phyloP scores from a whole-genome alignment of 345 rosid genomes.

The Euphorbia peplus region DNA sequence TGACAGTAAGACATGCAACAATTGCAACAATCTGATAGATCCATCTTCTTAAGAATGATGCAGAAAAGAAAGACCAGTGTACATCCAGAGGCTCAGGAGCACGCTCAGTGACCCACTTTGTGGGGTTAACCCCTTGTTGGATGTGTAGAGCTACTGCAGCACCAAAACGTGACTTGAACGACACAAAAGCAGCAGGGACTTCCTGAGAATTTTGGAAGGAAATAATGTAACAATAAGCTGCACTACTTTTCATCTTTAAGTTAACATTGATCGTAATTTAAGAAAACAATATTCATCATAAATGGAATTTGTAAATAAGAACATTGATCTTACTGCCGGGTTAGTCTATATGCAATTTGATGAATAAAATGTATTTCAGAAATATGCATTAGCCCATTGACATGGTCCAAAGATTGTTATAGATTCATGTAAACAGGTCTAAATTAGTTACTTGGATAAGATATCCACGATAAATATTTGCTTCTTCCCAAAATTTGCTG shows the following conservation, averaged over 20 bases:
- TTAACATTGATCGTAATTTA: slow-evolving; percentile 1
- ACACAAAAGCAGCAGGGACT: slow-evolving; percentile 87
- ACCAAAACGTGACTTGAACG: slow-evolving; percentile 75
- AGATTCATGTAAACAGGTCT: neutral
- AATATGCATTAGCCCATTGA: neutral
- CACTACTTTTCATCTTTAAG: slow-evolving; percentile 11
- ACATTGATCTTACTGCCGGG: neutral
- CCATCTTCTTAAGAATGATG: slow-evolving; percentile 78
- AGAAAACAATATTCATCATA: neutral
- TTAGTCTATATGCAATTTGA: neutral
- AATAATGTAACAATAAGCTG: slow-evolving; percentile 6
- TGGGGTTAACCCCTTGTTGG: slow-evolving; percentile 78
- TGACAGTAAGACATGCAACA: slow-evolving; percentile 50
- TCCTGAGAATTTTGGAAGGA: slow-evolving; percentile 46
- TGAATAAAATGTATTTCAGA: neutral
- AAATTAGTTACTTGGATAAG: slow-evolving; percentile 2
- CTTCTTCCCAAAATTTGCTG: neutral
- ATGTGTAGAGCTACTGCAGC: slow-evolving; percentile 75
- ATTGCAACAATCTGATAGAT: slow-evolving; percentile 52
- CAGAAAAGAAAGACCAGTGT: slow-evolving; percentile 88
- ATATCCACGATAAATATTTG: neutral
- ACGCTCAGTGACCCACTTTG: slow-evolving; percentile 79
- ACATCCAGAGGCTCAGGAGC: slow-evolving; percentile 88
- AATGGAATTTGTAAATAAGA: neutral
- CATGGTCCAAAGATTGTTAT: neutral